phyloP scores from a whole-genome alignment of 371 early-diverging fungal genomes.

The Basidiobolus meristosporus region DNA sequence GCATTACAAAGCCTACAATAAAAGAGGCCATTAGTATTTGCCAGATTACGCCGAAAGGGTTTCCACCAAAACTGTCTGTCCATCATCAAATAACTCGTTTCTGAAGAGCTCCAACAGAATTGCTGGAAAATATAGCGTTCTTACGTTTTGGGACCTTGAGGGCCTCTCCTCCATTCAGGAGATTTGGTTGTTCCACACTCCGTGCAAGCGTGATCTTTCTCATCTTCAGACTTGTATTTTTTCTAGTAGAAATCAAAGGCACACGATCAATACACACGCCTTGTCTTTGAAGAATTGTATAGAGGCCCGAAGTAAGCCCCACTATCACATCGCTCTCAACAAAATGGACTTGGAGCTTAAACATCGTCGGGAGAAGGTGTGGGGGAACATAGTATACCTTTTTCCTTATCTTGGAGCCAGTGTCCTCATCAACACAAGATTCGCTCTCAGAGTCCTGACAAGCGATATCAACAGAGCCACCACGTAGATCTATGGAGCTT shows the following conservation, averaged over 20 bases:
- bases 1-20: constrained; percentile 24
- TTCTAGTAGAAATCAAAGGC: constrained; percentile 7
- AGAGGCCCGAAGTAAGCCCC: too few species aligned
- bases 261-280: not conserved
- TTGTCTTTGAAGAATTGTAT: too few species aligned
- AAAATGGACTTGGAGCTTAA: not conserved
- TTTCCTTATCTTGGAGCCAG: too few species aligned
- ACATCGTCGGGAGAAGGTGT: not conserved
- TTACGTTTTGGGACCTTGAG: constrained; percentile 46
- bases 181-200: constrained; percentile 56
- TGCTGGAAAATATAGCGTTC: constrained; percentile 3
- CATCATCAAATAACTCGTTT: not conserved
- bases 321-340: not conserved
- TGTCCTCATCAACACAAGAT: not conserved
- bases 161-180: constrained; percentile 73
- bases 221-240: constrained; percentile 12
- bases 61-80: too few species aligned
- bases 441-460: too few species aligned
- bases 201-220: constrained; percentile 12
- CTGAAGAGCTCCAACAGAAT: not conserved
- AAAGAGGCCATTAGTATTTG: not conserved
- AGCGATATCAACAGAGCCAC: not conserved
- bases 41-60: too few species aligned
- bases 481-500: not conserved
- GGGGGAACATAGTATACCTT: not conserved